Conservation (phyloP, 257 asterid genomes). For the Gentiana macrophylla region DNA sequence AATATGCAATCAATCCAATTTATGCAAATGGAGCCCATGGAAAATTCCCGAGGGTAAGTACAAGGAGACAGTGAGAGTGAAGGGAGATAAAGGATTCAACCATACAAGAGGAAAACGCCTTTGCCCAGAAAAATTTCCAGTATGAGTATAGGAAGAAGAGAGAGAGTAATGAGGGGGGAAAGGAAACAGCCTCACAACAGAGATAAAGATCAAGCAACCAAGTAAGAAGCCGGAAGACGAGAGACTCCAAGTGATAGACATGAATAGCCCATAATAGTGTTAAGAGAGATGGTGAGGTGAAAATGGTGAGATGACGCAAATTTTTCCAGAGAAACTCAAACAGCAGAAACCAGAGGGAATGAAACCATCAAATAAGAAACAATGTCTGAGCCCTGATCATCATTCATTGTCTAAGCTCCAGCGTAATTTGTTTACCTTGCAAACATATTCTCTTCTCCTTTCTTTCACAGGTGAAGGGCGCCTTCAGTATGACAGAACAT, state of each 20-base stretch:
- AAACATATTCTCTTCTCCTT: slow-evolving; percentile 83
- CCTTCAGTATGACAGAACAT: slow-evolving; percentile 91
- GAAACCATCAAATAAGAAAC: slow-evolving; percentile 5
- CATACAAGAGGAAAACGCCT: not conserved
- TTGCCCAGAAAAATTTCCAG: too few relatives aligned
- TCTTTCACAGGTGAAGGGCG: slow-evolving; percentile 86
- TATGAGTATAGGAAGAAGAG: too few relatives aligned
- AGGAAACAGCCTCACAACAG: too few relatives aligned
- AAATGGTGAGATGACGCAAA: slow-evolving; percentile 1
- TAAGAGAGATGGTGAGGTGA: not conserved
- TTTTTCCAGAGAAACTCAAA: slow-evolving; percentile 3
- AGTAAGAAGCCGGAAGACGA: not conserved
- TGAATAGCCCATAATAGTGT: too few relatives aligned
- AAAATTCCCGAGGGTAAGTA: not conserved
- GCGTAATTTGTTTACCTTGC: slow-evolving; percentile 74
- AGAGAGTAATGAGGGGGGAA: too few relatives aligned
- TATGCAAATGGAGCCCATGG: not conserved
- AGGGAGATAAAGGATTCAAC: not conserved
- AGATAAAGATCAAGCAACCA: too few relatives aligned
- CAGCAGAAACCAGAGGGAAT: slow-evolving; percentile 5
- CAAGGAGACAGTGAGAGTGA: not conserved
- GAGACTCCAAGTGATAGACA: not conserved
- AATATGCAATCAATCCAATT: not conserved
- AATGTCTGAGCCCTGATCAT: slow-evolving; percentile 16
- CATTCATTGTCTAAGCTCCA: slow-evolving; percentile 38